Percentiles rank a stretch among this genome's conserved stretches.
These are phyloP conservation scores for Trypanosoma lewisi DNA, from an alignment of 208 protist genomes.

Conservation along the genomic window DNA sequence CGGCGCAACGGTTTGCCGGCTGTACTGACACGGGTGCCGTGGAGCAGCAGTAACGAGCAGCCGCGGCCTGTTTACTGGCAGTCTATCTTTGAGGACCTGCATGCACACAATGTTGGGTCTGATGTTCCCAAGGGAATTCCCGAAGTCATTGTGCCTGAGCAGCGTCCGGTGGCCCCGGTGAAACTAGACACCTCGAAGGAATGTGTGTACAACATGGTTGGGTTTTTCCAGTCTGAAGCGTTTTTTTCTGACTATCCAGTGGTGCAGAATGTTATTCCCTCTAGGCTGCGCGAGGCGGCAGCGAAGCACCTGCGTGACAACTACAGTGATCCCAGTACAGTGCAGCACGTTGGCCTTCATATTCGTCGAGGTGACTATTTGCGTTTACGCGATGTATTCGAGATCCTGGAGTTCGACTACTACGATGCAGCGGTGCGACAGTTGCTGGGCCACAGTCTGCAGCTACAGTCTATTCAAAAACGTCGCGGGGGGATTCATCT, in stretches of 20 bases:
- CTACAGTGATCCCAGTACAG: conserved; percentile 30
- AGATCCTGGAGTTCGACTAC: conserved; percentile 44
- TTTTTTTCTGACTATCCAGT: conserved; percentile 66
- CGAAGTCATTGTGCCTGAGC: conserved; percentile 56
- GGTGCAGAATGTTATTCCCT: conserved; percentile 35
- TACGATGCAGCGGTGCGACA: conserved; percentile 73
- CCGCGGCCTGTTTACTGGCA: conserved; percentile 80
- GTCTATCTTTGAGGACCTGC: conserved; percentile 56
- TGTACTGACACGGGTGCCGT: conserved; percentile 32
- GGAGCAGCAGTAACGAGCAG: conserved; percentile 67
- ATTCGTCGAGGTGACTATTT: conserved; percentile 82
- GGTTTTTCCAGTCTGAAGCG: conserved; percentile 80
- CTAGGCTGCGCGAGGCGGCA: conserved; percentile 26
- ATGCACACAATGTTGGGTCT: conserved; percentile 31
- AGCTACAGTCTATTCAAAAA: conserved; percentile 10
- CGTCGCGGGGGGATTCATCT: conserved; percentile 25
- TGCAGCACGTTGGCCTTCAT: conserved; percentile 63
- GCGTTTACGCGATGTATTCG: conserved; percentile 65
- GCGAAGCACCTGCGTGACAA: conserved; percentile 29
- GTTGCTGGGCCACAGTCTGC: conserved; percentile 52
- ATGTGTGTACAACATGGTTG: conserved; percentile 60
- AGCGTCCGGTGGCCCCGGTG: conserved; percentile 39
- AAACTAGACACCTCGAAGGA: conserved; percentile 21
- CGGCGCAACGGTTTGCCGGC: conserved; percentile 43
- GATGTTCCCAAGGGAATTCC: conserved; percentile 17